Base-by-base conservation (phyloP, 768 basidiomycete species). In the Lactifluus subvellereus region DNA sequence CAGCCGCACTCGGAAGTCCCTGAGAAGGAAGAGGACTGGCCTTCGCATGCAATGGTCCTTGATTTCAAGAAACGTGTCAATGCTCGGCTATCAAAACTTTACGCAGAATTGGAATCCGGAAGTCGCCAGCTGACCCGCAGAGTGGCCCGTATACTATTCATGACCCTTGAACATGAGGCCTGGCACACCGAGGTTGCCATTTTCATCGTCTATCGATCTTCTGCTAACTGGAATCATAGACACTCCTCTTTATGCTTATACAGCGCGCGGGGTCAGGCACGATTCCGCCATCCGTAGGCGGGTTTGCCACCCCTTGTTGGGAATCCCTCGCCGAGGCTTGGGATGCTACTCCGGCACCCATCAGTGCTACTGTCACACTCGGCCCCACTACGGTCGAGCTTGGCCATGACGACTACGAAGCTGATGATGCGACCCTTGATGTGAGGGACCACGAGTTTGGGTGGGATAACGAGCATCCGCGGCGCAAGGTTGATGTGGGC, bases 391-490 rank as follows among this genome's bases (percentile, higher is more conserved):
- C 71, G 0, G 69, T 98, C 42, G 74, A 75, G 6, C 72, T 98
- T 1, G 96, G 96, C 0, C 92, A 94, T 68, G 82, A 96, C 66
- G 96, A 99, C 69, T 64, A 71, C 33, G 96, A 98, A 73, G 75
- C 72, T 0, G 83, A 89, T 7, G 94, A 98, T 71, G 67, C 66
- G 13, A 38, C 38, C 13, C 42, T 49, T 10, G 65, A 68, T 27
- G 72, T 82, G 50, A 71, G 74, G 18, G 75, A 74, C 8, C 87
- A 95, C 69, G 84, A 87, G 60, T 93, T 91, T 73, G 94, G 94
- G 0, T 95, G 96, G 97, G 97, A 99, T 72, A 94, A 93, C 68
- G 97, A 99, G 75, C 79, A 86, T 67, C 92, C 94, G 2, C 76
- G 77, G 66, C 77, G 86, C 27, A 71, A 70, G 14, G 82, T 87